Percentiles rank a stretch among this genome's conserved stretches.
phyloP scores from a whole-genome alignment of 1,284 basidiomycete genomes.

The Phlebopus sp. region DNA sequence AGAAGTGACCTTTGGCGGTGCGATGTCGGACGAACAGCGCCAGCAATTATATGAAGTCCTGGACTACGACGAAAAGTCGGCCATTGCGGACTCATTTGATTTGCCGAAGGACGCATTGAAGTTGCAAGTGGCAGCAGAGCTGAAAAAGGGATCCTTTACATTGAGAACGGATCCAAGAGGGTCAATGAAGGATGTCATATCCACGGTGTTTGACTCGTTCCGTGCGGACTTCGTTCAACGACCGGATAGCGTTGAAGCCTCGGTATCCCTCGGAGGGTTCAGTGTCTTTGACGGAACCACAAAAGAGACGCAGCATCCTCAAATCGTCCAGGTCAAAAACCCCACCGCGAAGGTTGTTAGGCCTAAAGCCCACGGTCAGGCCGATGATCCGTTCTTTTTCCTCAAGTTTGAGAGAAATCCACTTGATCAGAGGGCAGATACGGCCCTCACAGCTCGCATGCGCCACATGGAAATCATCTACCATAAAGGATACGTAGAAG shows the following conservation, averaged over 20 bases:
- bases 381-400: conserved; percentile 84
- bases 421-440: conserved; percentile 91
- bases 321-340: conserved; percentile 93
- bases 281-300: conserved; percentile 93
- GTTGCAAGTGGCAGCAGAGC: conserved; percentile 71
- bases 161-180: conserved; percentile 73
- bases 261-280: conserved; percentile 85
- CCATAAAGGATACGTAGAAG: conserved; percentile 92
- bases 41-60: conserved; percentile 92
- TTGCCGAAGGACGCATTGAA: conserved; percentile 83
- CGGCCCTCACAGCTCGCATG: conserved; percentile 87
- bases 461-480: conserved; percentile 98
- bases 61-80: conserved; percentile 89
- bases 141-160: conserved; percentile 86
- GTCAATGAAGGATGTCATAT: conserved; percentile 70
- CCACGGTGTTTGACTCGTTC: conserved; percentile 87
- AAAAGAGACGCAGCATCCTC: conserved; percentile 77
- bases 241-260: conserved; percentile 78
- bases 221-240: conserved; percentile 85
- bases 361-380: conserved; percentile 29
- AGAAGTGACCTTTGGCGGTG: conserved; percentile 56
- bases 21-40: conserved; percentile 90
- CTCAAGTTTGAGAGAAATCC: conserved; percentile 94
- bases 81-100: conserved; percentile 66
- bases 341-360: conserved; percentile 5